phyloP scores from a whole-genome alignment of 768 basidiomycete genomes.

The Lenzites betulinus region DNA sequence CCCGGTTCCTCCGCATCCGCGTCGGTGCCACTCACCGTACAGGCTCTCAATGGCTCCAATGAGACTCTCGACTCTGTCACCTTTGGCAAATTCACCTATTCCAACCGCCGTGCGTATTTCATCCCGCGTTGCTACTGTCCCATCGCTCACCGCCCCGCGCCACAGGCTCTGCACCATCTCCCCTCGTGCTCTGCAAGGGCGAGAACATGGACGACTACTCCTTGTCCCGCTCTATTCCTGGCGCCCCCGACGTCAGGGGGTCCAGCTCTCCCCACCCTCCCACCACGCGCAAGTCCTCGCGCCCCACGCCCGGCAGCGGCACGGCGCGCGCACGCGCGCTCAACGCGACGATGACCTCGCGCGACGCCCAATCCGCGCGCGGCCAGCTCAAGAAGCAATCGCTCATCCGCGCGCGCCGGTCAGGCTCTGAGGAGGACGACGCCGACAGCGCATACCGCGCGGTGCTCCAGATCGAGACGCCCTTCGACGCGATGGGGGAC shows the following conservation, averaged over 20 bases:
- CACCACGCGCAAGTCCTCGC: slow-evolving; percentile 41
- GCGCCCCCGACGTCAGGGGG: slow-evolving; percentile 2
- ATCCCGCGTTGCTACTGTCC: neutral
- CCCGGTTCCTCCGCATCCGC: slow-evolving; percentile 32
- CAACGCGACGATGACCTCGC: slow-evolving; percentile 8
- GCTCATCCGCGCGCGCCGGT: slow-evolving; percentile 30
- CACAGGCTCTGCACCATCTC: slow-evolving; percentile 12
- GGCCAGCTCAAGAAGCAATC: slow-evolving; percentile 22
- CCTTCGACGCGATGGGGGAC: slow-evolving; percentile 54
- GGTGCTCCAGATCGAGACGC: slow-evolving; percentile 60
- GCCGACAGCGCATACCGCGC: slow-evolving; percentile 43
- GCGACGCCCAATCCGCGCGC: slow-evolving; percentile 12
- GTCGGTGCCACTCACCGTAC: slow-evolving; percentile 56
- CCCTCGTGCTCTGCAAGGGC: slow-evolving; percentile 15
- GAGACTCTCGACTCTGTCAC: slow-evolving; percentile 61
- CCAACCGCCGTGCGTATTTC: slow-evolving; percentile 43
- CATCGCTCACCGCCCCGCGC: neutral
- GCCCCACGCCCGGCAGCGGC: slow-evolving; percentile 30
- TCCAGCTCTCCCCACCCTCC: slow-evolving; percentile 38
- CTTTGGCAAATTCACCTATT: slow-evolving; percentile 75
- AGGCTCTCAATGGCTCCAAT: slow-evolving; percentile 58
- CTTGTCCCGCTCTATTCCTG: slow-evolving; percentile 10
- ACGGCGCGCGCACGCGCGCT: slow-evolving; percentile 12
- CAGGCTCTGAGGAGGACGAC: slow-evolving; percentile 30
- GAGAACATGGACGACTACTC: slow-evolving; percentile 4